Evolutionary conservation across 305 asterid species (phyloP).

Genomic region (Fraxinus sp.): DNA sequence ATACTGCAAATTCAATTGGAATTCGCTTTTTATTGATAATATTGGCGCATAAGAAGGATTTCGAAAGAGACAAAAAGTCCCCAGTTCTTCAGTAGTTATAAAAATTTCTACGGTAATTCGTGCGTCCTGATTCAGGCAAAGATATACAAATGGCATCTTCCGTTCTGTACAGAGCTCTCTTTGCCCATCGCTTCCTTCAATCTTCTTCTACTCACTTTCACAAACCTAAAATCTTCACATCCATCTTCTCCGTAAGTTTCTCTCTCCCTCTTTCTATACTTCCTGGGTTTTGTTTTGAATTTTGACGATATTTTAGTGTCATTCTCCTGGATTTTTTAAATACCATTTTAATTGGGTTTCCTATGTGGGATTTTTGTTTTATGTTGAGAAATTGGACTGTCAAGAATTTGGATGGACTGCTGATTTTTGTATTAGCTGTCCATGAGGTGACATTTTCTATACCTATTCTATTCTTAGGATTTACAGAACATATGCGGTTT

Average conservation of each 20-base stretch:
- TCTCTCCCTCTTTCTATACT: not conserved
- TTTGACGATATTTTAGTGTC: not conserved
- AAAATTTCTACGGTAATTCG: constrained; percentile 1
- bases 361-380: not conserved
- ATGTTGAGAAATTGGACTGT: not conserved
- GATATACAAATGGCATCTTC: constrained; percentile 54
- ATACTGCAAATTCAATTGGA: not conserved
- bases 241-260: constrained; percentile 49
- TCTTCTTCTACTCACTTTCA: constrained; percentile 35
- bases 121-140: constrained; percentile 21
- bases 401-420: not conserved
- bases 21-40: not conserved
- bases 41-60: not conserved
- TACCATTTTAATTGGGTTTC: not conserved
- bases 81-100: not conserved
- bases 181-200: constrained; percentile 51
- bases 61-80: not conserved
- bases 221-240: constrained; percentile 36
- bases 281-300: not conserved
- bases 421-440: not conserved
- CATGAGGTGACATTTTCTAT: not conserved
- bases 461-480: not conserved
- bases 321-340: not conserved
- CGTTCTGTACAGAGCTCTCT: constrained; percentile 54
- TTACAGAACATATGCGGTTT: not conserved